Conservation (phyloP, 2,329 filamentous ascomycete species). For the Nigrograna mackinnonii region DNA sequence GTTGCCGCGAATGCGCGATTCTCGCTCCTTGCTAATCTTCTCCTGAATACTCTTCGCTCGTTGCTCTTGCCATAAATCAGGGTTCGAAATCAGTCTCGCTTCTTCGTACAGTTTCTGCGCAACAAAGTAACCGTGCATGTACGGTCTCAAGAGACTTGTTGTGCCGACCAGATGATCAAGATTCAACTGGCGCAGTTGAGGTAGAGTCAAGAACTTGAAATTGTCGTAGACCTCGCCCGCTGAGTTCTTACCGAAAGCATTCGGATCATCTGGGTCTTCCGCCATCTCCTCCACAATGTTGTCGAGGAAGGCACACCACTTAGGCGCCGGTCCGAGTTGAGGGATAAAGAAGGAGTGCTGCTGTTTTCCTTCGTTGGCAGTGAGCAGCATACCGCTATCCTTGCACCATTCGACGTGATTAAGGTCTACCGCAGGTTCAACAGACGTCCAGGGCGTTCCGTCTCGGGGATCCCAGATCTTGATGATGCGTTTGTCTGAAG, state of each 20-base stretch:
- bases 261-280: constrained; percentile 71
- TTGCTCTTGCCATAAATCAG: constrained; percentile 92
- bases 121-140: constrained; percentile 99
- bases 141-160: constrained; percentile 85
- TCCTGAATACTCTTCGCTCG: constrained; percentile 88
- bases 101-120: constrained; percentile 95
- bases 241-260: constrained; percentile 56
- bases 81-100: constrained; percentile 88
- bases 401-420: constrained; percentile 94
- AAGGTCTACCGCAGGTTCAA: constrained; percentile 92
- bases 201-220: constrained; percentile 94
- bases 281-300: constrained; percentile 99
- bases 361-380: constrained; percentile 93
- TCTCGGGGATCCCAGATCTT: constrained; percentile 90
- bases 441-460: constrained; percentile 90
- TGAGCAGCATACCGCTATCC: constrained; percentile 91
- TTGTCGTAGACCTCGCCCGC: constrained; percentile 92
- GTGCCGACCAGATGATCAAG: constrained; percentile 88
- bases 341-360: constrained; percentile 96
- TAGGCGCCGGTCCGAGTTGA: constrained; percentile 87
- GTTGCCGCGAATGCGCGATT: constrained; percentile 87
- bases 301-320: constrained; percentile 96
- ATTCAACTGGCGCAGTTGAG: constrained; percentile 83
- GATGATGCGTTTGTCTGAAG: constrained; percentile 92
- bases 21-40: constrained; percentile 96